Conservation (phyloP, 768 basidiomycete genomes). For the Lactarius indigo region DNA sequence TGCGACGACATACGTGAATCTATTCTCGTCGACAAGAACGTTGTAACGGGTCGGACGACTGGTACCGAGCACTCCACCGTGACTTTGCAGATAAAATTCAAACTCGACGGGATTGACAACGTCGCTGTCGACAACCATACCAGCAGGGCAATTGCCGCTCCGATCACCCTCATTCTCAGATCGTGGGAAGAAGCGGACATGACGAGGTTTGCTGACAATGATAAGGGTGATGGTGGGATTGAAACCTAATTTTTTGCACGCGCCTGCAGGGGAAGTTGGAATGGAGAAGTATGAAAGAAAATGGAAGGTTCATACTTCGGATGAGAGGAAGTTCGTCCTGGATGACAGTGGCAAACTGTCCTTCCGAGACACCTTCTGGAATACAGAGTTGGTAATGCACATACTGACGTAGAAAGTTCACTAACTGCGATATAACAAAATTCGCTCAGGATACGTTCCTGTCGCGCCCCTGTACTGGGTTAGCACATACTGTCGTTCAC, state of each 20-base stretch:
- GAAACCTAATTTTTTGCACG: slow-evolving; percentile 57
- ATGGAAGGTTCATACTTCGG: slow-evolving; percentile 41
- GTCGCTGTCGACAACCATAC: slow-evolving; percentile 71
- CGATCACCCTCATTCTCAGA: slow-evolving; percentile 48
- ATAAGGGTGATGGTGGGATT: slow-evolving; percentile 69
- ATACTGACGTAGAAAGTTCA: not conserved
- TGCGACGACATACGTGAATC: slow-evolving; percentile 47
- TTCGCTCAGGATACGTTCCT: slow-evolving; percentile 65
- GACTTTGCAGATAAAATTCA: slow-evolving; percentile 77
- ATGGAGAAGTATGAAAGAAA: not conserved
- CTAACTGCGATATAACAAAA: slow-evolving; percentile 73
- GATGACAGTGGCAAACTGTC: slow-evolving; percentile 47
- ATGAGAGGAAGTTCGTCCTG: slow-evolving; percentile 58
- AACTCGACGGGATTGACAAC: slow-evolving; percentile 69
- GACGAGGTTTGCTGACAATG: slow-evolving; percentile 77
- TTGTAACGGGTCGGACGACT: slow-evolving; percentile 64
- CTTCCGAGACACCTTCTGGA: slow-evolving; percentile 54
- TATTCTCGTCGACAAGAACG: slow-evolving; percentile 51
- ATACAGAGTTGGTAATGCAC: not conserved
- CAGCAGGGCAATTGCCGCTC: slow-evolving; percentile 72
- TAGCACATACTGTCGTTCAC: slow-evolving; percentile 45
- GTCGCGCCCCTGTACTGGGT: slow-evolving; percentile 51
- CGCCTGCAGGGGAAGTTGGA: slow-evolving; percentile 41
- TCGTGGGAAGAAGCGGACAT: slow-evolving; percentile 59
- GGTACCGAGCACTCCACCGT: slow-evolving; percentile 74